Evolutionary conservation across 495 filamentous ascomycete species (phyloP), one percentile per base, ranked within the genome.

Genomic region (Penicillium riverlandense): DNA sequence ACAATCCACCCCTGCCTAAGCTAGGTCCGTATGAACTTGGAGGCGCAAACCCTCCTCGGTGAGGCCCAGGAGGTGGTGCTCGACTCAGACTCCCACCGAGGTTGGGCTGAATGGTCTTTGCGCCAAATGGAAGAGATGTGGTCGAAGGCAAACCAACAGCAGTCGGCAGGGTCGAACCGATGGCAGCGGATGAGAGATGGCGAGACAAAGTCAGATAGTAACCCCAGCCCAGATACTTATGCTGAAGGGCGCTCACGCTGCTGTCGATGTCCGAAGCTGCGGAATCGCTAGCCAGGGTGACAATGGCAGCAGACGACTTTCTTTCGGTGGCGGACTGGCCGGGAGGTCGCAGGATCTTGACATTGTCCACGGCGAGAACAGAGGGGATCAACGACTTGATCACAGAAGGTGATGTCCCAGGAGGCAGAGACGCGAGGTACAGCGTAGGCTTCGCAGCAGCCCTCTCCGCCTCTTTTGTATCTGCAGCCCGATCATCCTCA

Each of bases 391-490:
- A 63, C 6, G 79, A 70, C 62, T 89, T 90, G 57, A 94, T 79
- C 38, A 79, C 77, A 16, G 83, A 81, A 2, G 75, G 78, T 4
- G 87, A 89, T 12, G 80, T 88, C 4, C 77, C 77, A 0, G 71
- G 79, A 35, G 76, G 82, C 32, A 79, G 65, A 12, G 71, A 78
- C 11, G 70, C 74, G 22, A 97, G 70, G 32, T 84, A 83, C n/a
- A 97, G 58, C 0, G 90, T 95, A n/a, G 89, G 90, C 57, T 88
- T 91, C 11, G 91, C 80, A 43, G 80, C 79, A 32, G 83, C 82
- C 50, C 80, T 84, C 49, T 92, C 86, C 30, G 81, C 80, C 10
- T 79, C 76, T 42, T 69, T 72, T 37, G 62, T 44, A 45, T 71
- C 69, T 10, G 62, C 57, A 30, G 55, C 47, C 11, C 62, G 62